A percentile compares a stretch with the other conserved stretches of the same genome.
Evolutionary conservation across 257 asterid species (phyloP).

Genomic region (Nicotiana paniculata): DNA sequence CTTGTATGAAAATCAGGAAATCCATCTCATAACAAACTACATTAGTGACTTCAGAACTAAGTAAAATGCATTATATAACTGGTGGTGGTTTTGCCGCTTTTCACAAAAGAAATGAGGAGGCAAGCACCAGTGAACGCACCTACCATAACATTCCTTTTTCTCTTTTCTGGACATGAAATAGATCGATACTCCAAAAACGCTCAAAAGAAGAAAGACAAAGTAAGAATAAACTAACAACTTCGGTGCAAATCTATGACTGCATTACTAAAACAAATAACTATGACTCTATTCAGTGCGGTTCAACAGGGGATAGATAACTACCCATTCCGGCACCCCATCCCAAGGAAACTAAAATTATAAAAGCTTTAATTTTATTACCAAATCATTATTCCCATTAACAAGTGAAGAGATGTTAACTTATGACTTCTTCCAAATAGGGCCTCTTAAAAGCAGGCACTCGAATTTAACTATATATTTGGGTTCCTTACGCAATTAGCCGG

Average conservation of each 20-base stretch:
- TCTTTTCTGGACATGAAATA: background rate
- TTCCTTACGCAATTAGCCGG: too few relatives aligned
- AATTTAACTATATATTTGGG: background rate
- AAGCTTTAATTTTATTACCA: background rate
- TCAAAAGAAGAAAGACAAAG: background rate
- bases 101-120: background rate
- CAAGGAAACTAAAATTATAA: background rate
- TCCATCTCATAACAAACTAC: background rate
- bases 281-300: background rate
- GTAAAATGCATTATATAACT: background rate
- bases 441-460: background rate
- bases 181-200: background rate
- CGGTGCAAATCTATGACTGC: background rate
- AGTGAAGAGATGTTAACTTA: background rate
- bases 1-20: background rate
- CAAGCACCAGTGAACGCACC: background rate
- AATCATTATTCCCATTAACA: background rate
- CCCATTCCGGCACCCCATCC: background rate
- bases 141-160: background rate
- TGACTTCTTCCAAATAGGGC: background rate
- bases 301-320: background rate
- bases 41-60: background rate
- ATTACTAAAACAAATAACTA: background rate
- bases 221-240: background rate
- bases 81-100: background rate